Evolutionary conservation across 257 asterid genomes (phyloP).

Genomic region (Avicennia marina): DNA sequence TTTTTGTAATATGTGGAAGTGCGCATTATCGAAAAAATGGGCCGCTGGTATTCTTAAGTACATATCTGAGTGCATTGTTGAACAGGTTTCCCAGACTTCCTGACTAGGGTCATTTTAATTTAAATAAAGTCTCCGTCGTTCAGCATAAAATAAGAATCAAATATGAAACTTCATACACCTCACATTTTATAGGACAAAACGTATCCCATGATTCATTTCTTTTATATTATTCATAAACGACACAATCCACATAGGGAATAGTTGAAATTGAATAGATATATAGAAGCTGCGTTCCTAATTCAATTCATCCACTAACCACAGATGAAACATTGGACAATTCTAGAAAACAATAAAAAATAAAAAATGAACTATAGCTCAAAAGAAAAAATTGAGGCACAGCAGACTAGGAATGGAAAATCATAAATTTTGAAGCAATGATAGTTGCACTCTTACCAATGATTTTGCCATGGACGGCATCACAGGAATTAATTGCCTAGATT

Average conservation of each 20-base stretch:
- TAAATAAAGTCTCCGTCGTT: too few relatives aligned
- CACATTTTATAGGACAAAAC: background rate
- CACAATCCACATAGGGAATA: background rate
- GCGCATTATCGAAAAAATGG: background rate
- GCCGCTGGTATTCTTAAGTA: background rate
- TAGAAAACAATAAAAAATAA: background rate
- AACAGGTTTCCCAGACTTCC: background rate
- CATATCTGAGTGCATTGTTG: background rate
- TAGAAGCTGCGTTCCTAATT: background rate
- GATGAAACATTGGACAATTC: background rate
- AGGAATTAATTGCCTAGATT: conserved; percentile 77
- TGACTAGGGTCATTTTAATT: background rate
- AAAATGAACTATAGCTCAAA: background rate
- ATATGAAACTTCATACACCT: too few relatives aligned
- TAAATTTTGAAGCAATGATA: background rate
- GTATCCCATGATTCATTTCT: background rate
- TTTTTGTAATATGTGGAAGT: background rate
- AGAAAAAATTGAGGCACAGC: background rate
- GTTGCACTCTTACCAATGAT: conserved; percentile 42
- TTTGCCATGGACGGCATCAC: conserved; percentile 63
- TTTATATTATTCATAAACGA: background rate
- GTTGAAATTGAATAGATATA: conserved; percentile 1
- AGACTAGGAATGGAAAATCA: background rate
- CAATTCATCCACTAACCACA: conserved; percentile 10
- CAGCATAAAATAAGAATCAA: too few relatives aligned